Conservation (phyloP, 345 rosid genomes). For the Eucalyptus sp. region DNA sequence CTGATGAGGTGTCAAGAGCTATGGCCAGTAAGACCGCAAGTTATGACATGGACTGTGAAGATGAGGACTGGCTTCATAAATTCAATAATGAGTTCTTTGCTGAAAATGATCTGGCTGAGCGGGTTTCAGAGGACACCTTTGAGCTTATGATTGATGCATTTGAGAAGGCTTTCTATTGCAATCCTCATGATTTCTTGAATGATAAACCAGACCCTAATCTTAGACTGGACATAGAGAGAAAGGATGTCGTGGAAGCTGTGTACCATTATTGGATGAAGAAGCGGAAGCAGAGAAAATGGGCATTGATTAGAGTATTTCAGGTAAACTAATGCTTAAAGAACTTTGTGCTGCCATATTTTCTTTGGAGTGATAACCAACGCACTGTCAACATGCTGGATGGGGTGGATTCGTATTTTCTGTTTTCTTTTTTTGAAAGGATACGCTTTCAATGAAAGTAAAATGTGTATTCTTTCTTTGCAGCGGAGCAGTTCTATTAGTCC, state of each 20-base stretch:
- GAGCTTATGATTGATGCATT: conserved; percentile 87
- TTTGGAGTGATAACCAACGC: background rate
- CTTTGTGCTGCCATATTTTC: background rate
- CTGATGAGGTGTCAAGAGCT: conserved; percentile 78
- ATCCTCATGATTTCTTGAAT: conserved; percentile 38
- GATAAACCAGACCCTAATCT: conserved; percentile 37
- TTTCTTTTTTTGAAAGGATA: background rate
- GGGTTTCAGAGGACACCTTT: conserved; percentile 46
- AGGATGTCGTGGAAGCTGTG: conserved; percentile 62
- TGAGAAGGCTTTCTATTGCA: conserved; percentile 59
- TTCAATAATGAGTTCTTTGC: conserved; percentile 24
- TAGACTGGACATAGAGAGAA: conserved; percentile 35
- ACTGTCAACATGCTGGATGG: background rate
- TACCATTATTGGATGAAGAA: conserved; percentile 64
- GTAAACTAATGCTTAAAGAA: conserved; percentile 14
- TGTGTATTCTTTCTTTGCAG: background rate
- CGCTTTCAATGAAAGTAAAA: background rate
- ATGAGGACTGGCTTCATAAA: conserved; percentile 73
- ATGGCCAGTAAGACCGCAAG: conserved; percentile 45
- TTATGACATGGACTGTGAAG: conserved; percentile 94
- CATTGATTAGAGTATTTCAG: conserved; percentile 79
- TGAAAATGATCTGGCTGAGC: conserved; percentile 15
- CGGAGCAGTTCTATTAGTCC: background rate
- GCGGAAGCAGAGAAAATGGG: conserved; percentile 51
- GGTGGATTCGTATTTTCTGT: background rate